Evolutionary conservation across 306 rosid genomes (phyloP).

Genomic region (Hippophae gyantsensis): DNA sequence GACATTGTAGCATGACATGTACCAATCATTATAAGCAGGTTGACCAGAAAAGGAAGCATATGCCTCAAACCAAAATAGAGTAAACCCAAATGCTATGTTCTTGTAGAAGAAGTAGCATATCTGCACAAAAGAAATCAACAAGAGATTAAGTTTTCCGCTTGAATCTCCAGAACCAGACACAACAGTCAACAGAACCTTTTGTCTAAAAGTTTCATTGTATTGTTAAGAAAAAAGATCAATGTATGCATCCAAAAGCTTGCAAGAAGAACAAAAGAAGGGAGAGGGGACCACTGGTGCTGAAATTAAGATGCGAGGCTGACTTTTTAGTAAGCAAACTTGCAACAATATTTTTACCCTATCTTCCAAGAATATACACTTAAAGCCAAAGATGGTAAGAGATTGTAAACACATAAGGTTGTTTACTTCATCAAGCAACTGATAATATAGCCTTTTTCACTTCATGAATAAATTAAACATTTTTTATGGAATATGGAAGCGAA

Average conservation of each 20-base stretch:
- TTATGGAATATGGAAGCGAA: not conserved
- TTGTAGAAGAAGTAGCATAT: constrained; percentile 95
- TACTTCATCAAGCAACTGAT: no score
- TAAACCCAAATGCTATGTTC: constrained; percentile 78
- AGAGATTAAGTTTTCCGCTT: not conserved
- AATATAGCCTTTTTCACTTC: not conserved
- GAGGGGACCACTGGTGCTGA: no score
- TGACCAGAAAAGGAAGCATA: constrained; percentile 78
- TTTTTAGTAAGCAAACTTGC: no score
- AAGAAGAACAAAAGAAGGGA: no score
- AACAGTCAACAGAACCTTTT: constrained; percentile 1
- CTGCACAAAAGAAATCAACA: constrained; percentile 39
- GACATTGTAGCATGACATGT: constrained; percentile 86
- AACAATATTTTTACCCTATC: no score
- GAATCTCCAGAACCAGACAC: constrained; percentile 7
- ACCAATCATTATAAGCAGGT: constrained; percentile 85
- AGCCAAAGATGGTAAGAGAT: not conserved
- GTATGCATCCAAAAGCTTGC: no score
- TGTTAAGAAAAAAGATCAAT: no score
- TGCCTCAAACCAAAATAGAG: constrained; percentile 86
- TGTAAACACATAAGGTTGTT: not conserved
- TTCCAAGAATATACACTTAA: no score
- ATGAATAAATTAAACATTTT: not conserved
- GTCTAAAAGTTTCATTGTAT: no score
- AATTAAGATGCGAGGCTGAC: no score